Evolutionary conservation across 805 yeast genomes (phyloP).

Genomic region (Candida corydali): DNA sequence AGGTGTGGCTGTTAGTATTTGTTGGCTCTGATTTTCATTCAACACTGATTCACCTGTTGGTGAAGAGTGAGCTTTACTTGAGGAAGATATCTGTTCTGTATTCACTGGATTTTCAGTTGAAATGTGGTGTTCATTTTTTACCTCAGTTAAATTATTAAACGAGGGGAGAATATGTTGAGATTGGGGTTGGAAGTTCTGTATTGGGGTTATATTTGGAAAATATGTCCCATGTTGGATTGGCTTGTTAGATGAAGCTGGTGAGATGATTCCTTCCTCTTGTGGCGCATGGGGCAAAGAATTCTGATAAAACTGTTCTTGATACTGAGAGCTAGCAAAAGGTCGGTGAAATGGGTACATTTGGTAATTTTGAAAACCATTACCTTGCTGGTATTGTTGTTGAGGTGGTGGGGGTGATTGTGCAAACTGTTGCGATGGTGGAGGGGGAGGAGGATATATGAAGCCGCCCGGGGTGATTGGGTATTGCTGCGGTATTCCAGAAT

Average conservation of each 20-base stretch:
- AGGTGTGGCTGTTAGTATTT: neutral
- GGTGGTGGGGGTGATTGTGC: neutral
- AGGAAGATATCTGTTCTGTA: too few species aligned
- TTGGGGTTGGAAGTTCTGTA: neutral
- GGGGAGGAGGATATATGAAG: neutral
- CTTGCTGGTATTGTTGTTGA: neutral
- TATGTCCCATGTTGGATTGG: too few species aligned
- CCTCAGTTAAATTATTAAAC: conserved; percentile 2
- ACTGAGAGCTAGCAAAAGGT: neutral
- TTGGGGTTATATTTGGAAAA: conserved; percentile 3
- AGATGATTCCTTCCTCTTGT: too few species aligned
- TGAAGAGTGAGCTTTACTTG: too few species aligned
- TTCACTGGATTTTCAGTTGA: too few species aligned
- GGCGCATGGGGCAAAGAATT: conserved; percentile 1
- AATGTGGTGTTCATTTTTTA: too few species aligned
- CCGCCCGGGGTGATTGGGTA: neutral
- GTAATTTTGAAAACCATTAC: too few species aligned
- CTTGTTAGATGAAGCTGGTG: neutral
- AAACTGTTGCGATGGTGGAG: neutral
- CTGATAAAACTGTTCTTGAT: conserved; percentile 4
- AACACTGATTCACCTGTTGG: too few species aligned
- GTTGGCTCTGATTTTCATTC: neutral
- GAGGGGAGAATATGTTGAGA: conserved; percentile 1
- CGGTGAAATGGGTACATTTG: conserved; percentile 1
- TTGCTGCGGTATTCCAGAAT: conserved; percentile 1